Evolutionary conservation across 2,329 filamentous ascomycete genomes (phyloP).

Genomic region (Ceratocystis colombiana): DNA sequence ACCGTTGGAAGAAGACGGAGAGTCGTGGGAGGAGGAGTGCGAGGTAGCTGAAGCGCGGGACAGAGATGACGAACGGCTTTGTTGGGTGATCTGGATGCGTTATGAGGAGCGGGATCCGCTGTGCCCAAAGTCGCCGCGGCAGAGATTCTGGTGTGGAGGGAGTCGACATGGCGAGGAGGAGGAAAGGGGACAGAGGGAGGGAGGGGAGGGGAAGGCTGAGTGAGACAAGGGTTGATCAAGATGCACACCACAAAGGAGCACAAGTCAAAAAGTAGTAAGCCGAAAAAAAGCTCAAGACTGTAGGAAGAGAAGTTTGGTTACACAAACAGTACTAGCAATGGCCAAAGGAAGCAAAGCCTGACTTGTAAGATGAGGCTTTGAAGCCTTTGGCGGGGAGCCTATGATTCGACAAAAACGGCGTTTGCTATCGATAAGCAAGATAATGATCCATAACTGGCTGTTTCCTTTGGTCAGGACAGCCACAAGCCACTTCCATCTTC

Average conservation of each 20-base stretch:
- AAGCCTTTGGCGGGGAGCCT: too few species aligned
- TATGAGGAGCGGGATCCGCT: constrained; percentile 46
- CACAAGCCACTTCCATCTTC: too few species aligned
- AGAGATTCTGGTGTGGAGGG: constrained; percentile 26
- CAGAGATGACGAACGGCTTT: constrained; percentile 43
- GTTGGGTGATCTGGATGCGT: constrained; percentile 41
- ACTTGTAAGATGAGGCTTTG: too few species aligned
- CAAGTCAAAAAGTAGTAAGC: not conserved
- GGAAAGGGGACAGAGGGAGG: constrained; percentile 30
- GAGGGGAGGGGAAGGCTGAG: constrained; percentile 23
- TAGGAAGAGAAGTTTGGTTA: too few species aligned
- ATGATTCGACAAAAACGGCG: not conserved
- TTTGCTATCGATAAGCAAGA: not conserved
- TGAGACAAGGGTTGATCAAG: not conserved
- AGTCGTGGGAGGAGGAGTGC: constrained; percentile 48
- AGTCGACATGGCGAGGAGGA: constrained; percentile 12
- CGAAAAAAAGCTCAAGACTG: not conserved
- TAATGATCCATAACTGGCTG: not conserved
- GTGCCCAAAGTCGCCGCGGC: constrained; percentile 44
- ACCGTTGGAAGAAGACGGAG: constrained; percentile 42
- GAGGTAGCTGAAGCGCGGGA: constrained; percentile 52
- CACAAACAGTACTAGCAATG: too few species aligned
- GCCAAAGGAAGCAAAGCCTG: not conserved
- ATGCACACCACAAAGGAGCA: not conserved
- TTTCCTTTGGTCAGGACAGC: not conserved